Base-by-base conservation (phyloP, 768 basidiomycete species). In the Hygrophorus russula region DNA sequence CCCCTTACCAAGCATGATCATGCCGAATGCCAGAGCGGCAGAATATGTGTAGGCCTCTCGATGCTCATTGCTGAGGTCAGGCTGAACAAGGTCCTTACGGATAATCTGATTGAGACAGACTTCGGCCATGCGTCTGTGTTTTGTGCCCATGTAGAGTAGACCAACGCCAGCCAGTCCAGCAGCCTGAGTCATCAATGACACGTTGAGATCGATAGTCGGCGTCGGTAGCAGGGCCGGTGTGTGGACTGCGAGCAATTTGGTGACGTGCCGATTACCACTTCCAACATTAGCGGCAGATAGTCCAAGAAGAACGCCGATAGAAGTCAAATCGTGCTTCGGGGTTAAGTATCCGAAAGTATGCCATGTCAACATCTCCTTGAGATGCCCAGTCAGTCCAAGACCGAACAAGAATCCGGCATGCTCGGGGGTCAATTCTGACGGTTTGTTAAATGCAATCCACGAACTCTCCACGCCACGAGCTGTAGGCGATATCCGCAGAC, bases 351-450 rank as follows among this genome's bases (percentile, higher is more conserved):
- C 78, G 58, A 94, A 97, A 0, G 92, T 92, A 59, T 96, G 90
- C 87, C 92, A 94, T 1, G 89, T 90, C 53, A 88, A 62, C 77
- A 99, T 79, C 46, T 82, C 79, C 49, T 80, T 78, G 48, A 98
- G 69, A 57, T 97, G 93, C 0, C 96, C 96, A 1, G 81, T 87
- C 17, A 99, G 67, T 0, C 96, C 96, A 7, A 99, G 72, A 12
- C 89, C 96, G 32, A 89, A 78, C 34, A 99, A 68, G 64, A 97
- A 92, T 2, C 96, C 96, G n/a, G 92, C 96, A 56, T 98, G 96
- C 54, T 91, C 82, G 0, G 93, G 80, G 4, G 86, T 92, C 42
- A 93, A 72, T 36, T 93, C 87, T 0, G 79, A 72, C 0, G 96
- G 94, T 53, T 86, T 88, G 61, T 98, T 94, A 70, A 93, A 97